Percentiles rank a stretch among this genome's conserved stretches.
These are phyloP conservation scores for Eleusine coracana DNA, from an alignment of 176 grass and related monocot species.

Conservation along the genomic window DNA sequence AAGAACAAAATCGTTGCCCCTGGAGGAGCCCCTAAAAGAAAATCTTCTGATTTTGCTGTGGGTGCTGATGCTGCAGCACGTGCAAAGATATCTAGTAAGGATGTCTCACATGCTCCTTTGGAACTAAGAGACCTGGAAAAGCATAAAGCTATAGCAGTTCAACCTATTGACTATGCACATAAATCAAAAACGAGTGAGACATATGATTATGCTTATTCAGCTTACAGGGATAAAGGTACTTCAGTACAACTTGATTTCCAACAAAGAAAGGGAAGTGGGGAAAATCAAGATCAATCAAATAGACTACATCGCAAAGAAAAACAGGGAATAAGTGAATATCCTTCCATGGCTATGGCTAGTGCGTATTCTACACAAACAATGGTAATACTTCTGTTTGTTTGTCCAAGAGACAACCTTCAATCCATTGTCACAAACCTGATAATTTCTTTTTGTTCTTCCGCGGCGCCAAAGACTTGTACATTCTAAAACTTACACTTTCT, in stretches of 20 bases:
- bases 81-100: conserved; percentile 60
- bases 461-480: background rate
- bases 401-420: conserved; percentile 7
- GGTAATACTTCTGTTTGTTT: conserved; percentile 45
- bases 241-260: conserved; percentile 71
- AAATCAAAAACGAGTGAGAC: conserved; percentile 55
- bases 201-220: conserved; percentile 59
- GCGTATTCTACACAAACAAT: conserved; percentile 61
- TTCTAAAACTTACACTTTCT: conserved; percentile 20
- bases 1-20: conserved; percentile 53
- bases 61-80: conserved; percentile 45
- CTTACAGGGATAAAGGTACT: conserved; percentile 60
- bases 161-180: conserved; percentile 43
- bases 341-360: conserved; percentile 52
- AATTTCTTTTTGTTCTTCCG: background rate
- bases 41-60: conserved; percentile 48
- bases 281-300: conserved; percentile 52
- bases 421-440: background rate
- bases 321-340: conserved; percentile 51
- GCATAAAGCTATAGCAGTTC: conserved; percentile 47
- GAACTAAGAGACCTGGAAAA: conserved; percentile 70
- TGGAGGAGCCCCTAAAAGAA: conserved; percentile 55
- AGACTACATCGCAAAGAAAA: conserved; percentile 64
- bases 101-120: conserved; percentile 50
- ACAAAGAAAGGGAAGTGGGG: conserved; percentile 59